Conservation (phyloP, 1,284 basidiomycete species). For the Rhodotorula sp. region DNA sequence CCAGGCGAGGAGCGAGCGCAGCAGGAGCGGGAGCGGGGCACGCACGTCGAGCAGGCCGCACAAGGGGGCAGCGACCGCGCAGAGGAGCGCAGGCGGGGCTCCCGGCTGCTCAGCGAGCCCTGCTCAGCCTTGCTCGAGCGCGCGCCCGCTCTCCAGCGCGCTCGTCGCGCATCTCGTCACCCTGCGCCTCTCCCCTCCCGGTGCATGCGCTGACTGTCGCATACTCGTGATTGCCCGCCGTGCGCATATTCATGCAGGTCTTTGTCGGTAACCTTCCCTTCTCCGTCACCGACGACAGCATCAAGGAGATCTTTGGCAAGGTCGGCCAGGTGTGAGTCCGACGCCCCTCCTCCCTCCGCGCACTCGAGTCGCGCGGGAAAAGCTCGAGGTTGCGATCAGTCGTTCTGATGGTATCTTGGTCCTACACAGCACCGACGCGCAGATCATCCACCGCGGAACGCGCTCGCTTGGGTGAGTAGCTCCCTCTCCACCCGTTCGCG, state of each 20-base stretch:
- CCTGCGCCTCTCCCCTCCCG: not conserved
- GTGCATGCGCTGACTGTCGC: not conserved
- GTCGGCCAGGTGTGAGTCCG: slow-evolving; percentile 33
- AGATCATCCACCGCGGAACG: slow-evolving; percentile 75
- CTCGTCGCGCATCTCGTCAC: too few species aligned
- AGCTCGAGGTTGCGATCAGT: too few species aligned
- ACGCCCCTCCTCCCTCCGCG: not conserved
- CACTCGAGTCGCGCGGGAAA: too few species aligned
- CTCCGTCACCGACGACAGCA: slow-evolving; percentile 29
- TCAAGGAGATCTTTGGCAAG: slow-evolving; percentile 36
- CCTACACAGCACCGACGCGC: slow-evolving; percentile 63
- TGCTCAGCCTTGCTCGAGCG: too few species aligned
- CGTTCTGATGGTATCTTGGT: too few species aligned
- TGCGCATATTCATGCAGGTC: slow-evolving; percentile 15
- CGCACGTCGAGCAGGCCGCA: not conserved
- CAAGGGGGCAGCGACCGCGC: too few species aligned
- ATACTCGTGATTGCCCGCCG: too few species aligned
- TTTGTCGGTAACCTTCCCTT: slow-evolving; percentile 44
- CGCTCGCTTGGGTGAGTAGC: slow-evolving; percentile 70
- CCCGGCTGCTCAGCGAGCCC: too few species aligned
- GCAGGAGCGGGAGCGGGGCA: too few species aligned
- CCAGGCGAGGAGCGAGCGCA: not conserved
- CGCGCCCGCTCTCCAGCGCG: too few species aligned
- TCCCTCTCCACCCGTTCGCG: not conserved
- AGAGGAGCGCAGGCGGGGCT: too few species aligned